Evolutionary conservation across 176 grass and related monocot genomes (phyloP), one percentile per base, ranked within the genome.

Genomic region (Avena eriantha): DNA sequence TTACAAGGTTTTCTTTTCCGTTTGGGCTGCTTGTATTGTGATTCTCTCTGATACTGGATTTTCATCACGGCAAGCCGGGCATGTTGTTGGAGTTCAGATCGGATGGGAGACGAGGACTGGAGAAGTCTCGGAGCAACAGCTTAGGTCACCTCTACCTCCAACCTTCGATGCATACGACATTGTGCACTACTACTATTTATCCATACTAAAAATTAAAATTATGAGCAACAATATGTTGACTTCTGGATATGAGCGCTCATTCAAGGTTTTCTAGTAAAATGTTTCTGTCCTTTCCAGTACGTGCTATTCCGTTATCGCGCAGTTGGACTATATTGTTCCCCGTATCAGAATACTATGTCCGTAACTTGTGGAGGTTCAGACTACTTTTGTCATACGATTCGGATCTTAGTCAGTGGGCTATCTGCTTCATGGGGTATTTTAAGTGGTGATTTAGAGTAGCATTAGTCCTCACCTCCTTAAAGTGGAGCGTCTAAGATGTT

Each of bases 61-160:
- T 94, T 89, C n/a, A 88, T 87, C 82, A 84, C 82, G 66, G 81
- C 67, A 79, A 89, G 80, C 88, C 83, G 75, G 87, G 71, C 79
- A 81, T 73, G 87, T 85, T 53, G 22, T 67, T 88, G 61, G 24
- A 70, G 35, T n/a, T 59, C 45, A 49, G 16, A 64, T 59, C 45
- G 41, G 16, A 64, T 41, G n/a, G 41, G 63, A 75, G 3, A 41
- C 2, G 24, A 76, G 72, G 76, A 89, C 51, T 75, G 90, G 22
- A 77, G 79, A 76, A 82, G 29, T 49, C 80, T 92, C 68, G 54
- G 82, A 41, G 80, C 90, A 73, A 90, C 84, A 50, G 79, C 91
- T 74, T 91, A 98, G 89, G 93, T 95, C 53, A 36, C 8, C 49
- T 63, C 80, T 77, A 39, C 7, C 69, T 73, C 46, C 51, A 82